Percentiles rank a stretch among this genome's conserved stretches.
phyloP scores from a whole-genome alignment of 169 alveolate species.

The Plasmodium reichenowi region DNA sequence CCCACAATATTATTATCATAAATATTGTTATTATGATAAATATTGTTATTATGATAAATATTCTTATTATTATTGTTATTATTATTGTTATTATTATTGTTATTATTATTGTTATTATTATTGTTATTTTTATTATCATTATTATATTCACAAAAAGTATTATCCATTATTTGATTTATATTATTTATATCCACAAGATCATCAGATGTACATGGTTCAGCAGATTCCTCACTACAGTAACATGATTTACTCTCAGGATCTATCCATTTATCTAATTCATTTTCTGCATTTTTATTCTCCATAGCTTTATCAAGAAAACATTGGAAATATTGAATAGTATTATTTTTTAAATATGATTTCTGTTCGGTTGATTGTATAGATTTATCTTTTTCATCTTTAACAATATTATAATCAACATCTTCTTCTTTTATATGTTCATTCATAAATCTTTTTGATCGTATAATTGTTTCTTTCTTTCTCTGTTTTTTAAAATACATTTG shows the following conservation, averaged over 20 bases:
- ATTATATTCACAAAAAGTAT: slow-evolving; percentile 15
- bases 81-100: no score
- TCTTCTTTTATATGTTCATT: not conserved
- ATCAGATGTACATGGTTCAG: slow-evolving; percentile 33
- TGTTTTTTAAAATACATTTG: no score
- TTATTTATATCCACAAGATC: slow-evolving; percentile 21
- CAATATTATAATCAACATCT: not conserved
- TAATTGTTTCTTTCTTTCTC: not conserved
- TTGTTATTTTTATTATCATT: not conserved
- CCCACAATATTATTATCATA: no score
- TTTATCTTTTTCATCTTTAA: not conserved
- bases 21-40: no score
- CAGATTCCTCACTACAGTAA: slow-evolving; percentile 52
- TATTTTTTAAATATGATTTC: not conserved
- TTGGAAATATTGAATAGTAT: slow-evolving; percentile 42
- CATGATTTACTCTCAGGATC: slow-evolving; percentile 30
- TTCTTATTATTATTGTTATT: no score
- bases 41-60: no score
- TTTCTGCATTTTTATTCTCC: slow-evolving; percentile 18
- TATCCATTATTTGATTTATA: slow-evolving; percentile 7
- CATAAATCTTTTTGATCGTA: not conserved
- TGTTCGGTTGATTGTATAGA: not conserved
- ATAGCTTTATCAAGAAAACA: slow-evolving; percentile 60
- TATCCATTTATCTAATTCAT: slow-evolving; percentile 40
- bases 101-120: no score